Percentiles rank a stretch among this genome's conserved stretches.
phyloP scores from a whole-genome alignment of 2,329 filamentous ascomycete species.

The Helotiales sp. region DNA sequence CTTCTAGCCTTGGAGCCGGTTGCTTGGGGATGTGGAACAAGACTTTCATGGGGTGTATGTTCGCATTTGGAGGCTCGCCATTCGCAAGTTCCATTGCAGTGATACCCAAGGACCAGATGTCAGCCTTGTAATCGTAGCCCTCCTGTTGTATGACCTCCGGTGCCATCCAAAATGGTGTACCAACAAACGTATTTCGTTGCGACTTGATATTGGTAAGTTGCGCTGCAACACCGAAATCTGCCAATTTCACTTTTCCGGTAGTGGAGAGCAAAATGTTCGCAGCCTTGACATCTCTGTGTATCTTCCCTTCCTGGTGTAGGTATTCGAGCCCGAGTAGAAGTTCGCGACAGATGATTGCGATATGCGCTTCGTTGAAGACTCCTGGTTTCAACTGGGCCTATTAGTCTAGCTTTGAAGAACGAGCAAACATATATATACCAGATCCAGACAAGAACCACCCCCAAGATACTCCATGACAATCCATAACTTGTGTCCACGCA shows the following conservation, averaged over 20 bases:
- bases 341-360: slow-evolving; percentile 92
- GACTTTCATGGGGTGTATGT: slow-evolving; percentile 91
- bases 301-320: slow-evolving; percentile 89
- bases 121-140: slow-evolving; percentile 82
- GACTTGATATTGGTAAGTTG: slow-evolving; percentile 98
- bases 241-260: slow-evolving; percentile 87
- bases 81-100: slow-evolving; percentile 88
- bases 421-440: slow-evolving; percentile 57
- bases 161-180: slow-evolving; percentile 97
- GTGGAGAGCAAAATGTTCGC: slow-evolving; percentile 95
- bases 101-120: slow-evolving; percentile 91
- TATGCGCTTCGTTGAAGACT: slow-evolving; percentile 83
- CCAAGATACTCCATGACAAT: slow-evolving; percentile 99
- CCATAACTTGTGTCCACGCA: slow-evolving; percentile 97
- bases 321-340: slow-evolving; percentile 89
- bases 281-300: slow-evolving; percentile 95
- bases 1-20: slow-evolving; percentile 79
- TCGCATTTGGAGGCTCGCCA: slow-evolving; percentile 84
- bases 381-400: slow-evolving; percentile 77
- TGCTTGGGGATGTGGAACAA: slow-evolving; percentile 90
- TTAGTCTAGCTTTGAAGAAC: slow-evolving; percentile 16
- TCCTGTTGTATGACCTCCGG: slow-evolving; percentile 91
- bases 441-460: slow-evolving; percentile 89
- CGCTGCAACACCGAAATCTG: slow-evolving; percentile 95
- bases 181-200: slow-evolving; percentile 95